phyloP scores from a whole-genome alignment of 345 rosid species.

The Brassica carinata region DNA sequence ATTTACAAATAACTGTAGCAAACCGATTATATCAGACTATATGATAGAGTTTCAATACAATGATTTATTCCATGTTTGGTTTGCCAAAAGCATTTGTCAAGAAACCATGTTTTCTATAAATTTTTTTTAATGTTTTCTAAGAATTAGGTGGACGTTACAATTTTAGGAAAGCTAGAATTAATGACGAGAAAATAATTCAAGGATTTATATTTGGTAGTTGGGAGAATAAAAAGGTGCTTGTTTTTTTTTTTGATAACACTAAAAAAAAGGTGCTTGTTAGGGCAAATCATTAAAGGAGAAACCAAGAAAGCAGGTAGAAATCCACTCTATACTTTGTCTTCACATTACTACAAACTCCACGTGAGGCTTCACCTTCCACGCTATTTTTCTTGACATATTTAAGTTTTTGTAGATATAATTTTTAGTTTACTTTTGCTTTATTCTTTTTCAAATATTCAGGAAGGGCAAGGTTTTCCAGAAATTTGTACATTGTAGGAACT shows the following conservation, averaged over 20 bases:
- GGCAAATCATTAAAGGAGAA: conserved; percentile 15
- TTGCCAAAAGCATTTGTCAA: background rate
- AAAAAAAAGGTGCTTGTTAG: background rate
- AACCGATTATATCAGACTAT: too few relatives aligned
- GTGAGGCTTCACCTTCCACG: conserved; percentile 22
- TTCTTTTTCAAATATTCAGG: background rate
- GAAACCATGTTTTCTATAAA: background rate
- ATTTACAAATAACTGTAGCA: too few relatives aligned
- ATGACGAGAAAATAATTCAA: background rate
- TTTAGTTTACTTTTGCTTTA: background rate
- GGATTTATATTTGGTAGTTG: conserved; percentile 27
- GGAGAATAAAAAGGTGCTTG: too few relatives aligned
- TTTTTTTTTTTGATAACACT: too few relatives aligned
- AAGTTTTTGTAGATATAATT: background rate
- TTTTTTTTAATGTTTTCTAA: too few relatives aligned
- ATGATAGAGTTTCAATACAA: too few relatives aligned
- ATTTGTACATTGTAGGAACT: background rate
- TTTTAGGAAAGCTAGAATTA: conserved; percentile 23
- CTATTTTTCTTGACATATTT: background rate
- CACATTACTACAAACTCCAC: conserved; percentile 13
- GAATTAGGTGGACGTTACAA: conserved; percentile 29
- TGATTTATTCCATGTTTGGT: conserved; percentile 7
- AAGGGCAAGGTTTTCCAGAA: background rate
- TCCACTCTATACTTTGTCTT: conserved; percentile 16
- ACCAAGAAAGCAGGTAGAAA: conserved; percentile 29